Evolutionary conservation across 1,284 basidiomycete genomes (phyloP).

Genomic region (Sanguinoderma infundibulare): DNA sequence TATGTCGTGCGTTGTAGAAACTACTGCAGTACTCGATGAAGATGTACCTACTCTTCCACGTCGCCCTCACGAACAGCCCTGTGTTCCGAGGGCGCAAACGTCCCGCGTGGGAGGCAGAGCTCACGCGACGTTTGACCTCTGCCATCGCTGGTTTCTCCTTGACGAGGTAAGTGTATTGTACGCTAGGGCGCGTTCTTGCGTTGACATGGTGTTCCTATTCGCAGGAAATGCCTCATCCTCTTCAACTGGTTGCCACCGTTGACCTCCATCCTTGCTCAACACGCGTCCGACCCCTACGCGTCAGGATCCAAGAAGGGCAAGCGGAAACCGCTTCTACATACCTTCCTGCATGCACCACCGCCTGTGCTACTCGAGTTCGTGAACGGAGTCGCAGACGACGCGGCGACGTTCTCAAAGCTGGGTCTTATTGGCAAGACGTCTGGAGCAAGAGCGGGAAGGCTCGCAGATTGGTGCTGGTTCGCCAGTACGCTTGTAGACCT

Average conservation of each 20-base stretch:
- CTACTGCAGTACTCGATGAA: constrained; percentile 80
- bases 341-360: constrained; percentile 77
- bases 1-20: constrained; percentile 58
- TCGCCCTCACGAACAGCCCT: constrained; percentile 47
- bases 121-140: constrained; percentile 61
- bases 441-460: constrained; percentile 69
- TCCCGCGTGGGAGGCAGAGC: constrained; percentile 55
- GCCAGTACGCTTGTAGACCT: constrained; percentile 74
- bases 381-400: constrained; percentile 73
- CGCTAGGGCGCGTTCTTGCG: background rate
- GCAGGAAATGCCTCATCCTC: constrained; percentile 75
- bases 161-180: constrained; percentile 53
- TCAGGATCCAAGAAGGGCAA: constrained; percentile 41
- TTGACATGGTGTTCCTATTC: background rate
- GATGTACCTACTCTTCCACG: constrained; percentile 73
- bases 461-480: constrained; percentile 86
- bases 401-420: constrained; percentile 71
- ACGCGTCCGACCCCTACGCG: constrained; percentile 58
- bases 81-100: constrained; percentile 49
- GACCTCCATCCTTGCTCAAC: constrained; percentile 67
- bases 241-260: constrained; percentile 84
- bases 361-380: constrained; percentile 81
- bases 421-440: constrained; percentile 66
- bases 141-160: constrained; percentile 71
- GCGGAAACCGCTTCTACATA: constrained; percentile 67